phyloP scores from a whole-genome alignment of 2,329 filamentous ascomycete genomes.

The Colletotrichum costaricense region DNA sequence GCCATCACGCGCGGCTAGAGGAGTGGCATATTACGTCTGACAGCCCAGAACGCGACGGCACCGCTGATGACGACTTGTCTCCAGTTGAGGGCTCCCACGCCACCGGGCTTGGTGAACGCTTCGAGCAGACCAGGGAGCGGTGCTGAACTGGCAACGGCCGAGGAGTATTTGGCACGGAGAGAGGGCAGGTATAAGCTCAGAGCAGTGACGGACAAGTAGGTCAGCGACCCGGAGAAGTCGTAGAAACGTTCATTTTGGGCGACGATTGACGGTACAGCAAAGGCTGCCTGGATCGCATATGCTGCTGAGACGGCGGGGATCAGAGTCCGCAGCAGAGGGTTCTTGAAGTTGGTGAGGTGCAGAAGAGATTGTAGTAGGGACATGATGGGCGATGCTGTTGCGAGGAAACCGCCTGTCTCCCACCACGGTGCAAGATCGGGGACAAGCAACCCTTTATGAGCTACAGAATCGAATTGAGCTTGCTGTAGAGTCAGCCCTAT shows the following conservation, averaged over 20 bases:
- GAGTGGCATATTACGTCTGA: slow-evolving; percentile 58
- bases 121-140: slow-evolving; percentile 58
- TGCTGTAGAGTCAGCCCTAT: not conserved
- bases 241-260: slow-evolving; percentile 74
- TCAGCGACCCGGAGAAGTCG: slow-evolving; percentile 74
- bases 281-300: slow-evolving; percentile 71
- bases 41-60: slow-evolving; percentile 66
- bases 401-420: too few species aligned
- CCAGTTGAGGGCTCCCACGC: slow-evolving; percentile 67
- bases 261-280: slow-evolving; percentile 71
- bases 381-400: slow-evolving; percentile 38
- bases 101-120: slow-evolving; percentile 54
- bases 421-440: not conserved
- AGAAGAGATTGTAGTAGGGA: slow-evolving; percentile 60
- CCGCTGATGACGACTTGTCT: slow-evolving; percentile 57
- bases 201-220: slow-evolving; percentile 73
- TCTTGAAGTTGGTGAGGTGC: slow-evolving; percentile 69
- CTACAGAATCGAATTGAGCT: not conserved
- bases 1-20: not conserved
- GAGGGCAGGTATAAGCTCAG: slow-evolving; percentile 71
- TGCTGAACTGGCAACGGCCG: slow-evolving; percentile 49
- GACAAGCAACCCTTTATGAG: not conserved
- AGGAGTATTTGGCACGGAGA: slow-evolving; percentile 62
- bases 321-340: slow-evolving; percentile 70
- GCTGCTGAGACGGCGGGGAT: slow-evolving; percentile 72